Evolutionary conservation across 1,284 basidiomycete species (phyloP).

Genomic region (Meira nashicola): DNA sequence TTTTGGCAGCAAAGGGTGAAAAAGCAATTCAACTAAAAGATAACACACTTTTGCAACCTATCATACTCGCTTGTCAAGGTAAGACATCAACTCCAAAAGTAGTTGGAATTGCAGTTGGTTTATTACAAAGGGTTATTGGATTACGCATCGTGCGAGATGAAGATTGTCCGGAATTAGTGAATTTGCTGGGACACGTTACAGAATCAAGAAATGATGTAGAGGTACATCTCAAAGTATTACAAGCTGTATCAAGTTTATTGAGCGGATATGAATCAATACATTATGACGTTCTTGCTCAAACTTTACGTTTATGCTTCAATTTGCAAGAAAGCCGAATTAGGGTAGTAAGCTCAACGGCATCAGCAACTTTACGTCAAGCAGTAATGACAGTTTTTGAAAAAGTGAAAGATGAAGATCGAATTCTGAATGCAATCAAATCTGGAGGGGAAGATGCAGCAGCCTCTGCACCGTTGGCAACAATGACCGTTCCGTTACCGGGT

Average conservation of each 20-base stretch:
- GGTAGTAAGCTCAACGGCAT: conserved; percentile 93
- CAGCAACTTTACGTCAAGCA: conserved; percentile 87
- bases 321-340: conserved; percentile 90
- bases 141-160: conserved; percentile 70
- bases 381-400: conserved; percentile 98
- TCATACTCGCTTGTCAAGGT: conserved; percentile 89
- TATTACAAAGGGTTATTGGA: conserved; percentile 82
- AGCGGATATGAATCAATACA: conserved; percentile 39
- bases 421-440: conserved; percentile 40
- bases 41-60: conserved; percentile 69
- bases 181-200: conserved; percentile 29
- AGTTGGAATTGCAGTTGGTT: conserved; percentile 81
- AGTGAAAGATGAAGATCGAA: conserved; percentile 70
- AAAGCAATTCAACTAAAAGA: conserved; percentile 55
- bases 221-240: conserved; percentile 49
- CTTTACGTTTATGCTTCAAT: conserved; percentile 84
- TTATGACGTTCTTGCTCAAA: conserved; percentile 51
- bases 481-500: conserved; percentile 38
- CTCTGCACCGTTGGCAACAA: conserved; percentile 39
- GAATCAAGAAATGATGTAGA: conserved; percentile 40
- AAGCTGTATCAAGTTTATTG: conserved; percentile 43
- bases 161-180: conserved; percentile 32
- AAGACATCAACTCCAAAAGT: conserved; percentile 76
- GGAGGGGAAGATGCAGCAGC: conserved; percentile 45
- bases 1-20: neutral